phyloP scores from a whole-genome alignment of 768 basidiomycete species.

The Lactifluus volemus region DNA sequence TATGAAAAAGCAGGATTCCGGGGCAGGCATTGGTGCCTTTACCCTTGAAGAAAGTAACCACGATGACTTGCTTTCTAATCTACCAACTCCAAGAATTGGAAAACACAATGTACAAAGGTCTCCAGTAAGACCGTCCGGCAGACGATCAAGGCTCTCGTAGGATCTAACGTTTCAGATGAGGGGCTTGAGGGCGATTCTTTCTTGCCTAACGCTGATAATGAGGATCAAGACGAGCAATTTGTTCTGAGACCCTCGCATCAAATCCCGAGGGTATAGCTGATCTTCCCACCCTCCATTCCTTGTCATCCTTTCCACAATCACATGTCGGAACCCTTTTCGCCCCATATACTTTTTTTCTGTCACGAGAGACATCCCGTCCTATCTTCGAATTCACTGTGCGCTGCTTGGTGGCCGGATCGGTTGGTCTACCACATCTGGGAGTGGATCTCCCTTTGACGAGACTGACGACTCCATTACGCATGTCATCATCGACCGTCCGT shows the following conservation, averaged over 20 bases:
- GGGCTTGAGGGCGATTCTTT: constrained; percentile 25
- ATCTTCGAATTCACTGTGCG: constrained; percentile 93
- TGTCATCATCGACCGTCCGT: constrained; percentile 87
- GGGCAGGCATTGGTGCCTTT: constrained; percentile 86
- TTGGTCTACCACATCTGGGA: constrained; percentile 76
- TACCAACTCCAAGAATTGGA: constrained; percentile 23
- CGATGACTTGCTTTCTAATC: constrained; percentile 20
- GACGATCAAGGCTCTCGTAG: constrained; percentile 47
- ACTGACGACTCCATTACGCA: constrained; percentile 83
- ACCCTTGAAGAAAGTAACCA: constrained; percentile 48
- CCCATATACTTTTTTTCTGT: constrained; percentile 86
- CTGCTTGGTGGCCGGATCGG: constrained; percentile 85
- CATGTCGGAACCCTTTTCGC: constrained; percentile 61
- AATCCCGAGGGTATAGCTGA: constrained; percentile 36
- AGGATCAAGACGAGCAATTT: constrained; percentile 54
- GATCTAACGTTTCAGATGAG: constrained; percentile 26
- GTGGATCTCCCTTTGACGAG: constrained; percentile 73
- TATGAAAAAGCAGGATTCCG: constrained; percentile 67
- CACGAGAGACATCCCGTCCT: constrained; percentile 82
- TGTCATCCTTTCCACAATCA: constrained; percentile 52
- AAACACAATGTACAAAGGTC: constrained; percentile 36
- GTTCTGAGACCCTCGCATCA: constrained; percentile 49
- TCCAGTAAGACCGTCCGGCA: constrained; percentile 54
- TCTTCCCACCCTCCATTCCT: constrained; percentile 61
- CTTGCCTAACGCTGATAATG: constrained; percentile 21